These are phyloP conservation scores for Boechera retrofracta DNA, from an alignment of 345 rosid genomes.

Conservation along the genomic window DNA sequence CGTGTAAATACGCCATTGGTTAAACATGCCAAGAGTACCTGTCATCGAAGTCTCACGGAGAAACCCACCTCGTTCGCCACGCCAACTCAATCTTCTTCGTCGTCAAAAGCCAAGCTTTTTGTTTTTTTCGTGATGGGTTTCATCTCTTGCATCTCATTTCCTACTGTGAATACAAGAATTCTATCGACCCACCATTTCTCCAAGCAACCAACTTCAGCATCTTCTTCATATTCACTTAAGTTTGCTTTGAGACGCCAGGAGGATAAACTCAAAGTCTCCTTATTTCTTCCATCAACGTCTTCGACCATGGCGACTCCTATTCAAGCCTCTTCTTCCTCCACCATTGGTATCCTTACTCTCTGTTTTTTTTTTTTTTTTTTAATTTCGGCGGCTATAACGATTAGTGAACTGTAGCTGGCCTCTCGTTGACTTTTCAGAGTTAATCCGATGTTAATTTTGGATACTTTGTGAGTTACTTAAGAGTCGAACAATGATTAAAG, in stretches of 20 bases:
- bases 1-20: constrained; percentile 30
- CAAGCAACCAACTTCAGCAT: constrained; percentile 9
- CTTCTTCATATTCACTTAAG: constrained; percentile 21
- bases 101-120: constrained; percentile 21
- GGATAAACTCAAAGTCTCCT: constrained; percentile 33
- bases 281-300: constrained; percentile 35
- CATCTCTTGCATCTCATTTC: constrained; percentile 43
- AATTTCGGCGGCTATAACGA: not conserved
- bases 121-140: constrained; percentile 48
- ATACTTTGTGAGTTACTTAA: constrained; percentile 4
- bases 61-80: not conserved
- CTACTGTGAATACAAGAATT: constrained; percentile 28
- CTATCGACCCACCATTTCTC: constrained; percentile 28
- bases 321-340: constrained; percentile 58
- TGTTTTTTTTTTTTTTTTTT: not conserved
- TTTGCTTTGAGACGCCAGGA: constrained; percentile 30
- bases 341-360: constrained; percentile 48
- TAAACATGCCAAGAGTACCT: constrained; percentile 24
- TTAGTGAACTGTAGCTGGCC: not conserved
- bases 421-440: constrained; percentile 19
- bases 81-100: constrained; percentile 30
- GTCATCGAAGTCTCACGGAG: constrained; percentile 23
- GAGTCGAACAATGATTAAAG: not conserved
- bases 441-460: constrained; percentile 7
- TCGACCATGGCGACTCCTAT: constrained; percentile 50